Base-by-base conservation (phyloP, 768 basidiomycete genomes). In the Thelephora aurantiotincta region DNA sequence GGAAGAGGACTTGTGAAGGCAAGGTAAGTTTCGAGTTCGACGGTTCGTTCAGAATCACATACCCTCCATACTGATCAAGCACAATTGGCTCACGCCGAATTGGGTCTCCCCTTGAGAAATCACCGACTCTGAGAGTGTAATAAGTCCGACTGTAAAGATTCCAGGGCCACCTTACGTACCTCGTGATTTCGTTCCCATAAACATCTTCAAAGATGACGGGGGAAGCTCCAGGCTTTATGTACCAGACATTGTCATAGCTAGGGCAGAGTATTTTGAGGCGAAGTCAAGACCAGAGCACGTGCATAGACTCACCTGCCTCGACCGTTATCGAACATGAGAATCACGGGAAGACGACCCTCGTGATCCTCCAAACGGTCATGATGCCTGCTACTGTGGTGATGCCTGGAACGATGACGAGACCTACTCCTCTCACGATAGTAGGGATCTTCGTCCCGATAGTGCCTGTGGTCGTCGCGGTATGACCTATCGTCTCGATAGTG, bases 131-230 rank as follows among this genome's bases (percentile, higher is more conserved):
- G 46, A 44, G 51, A 38, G 33, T 3, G 26, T 13, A 22, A 51
- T 7, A 7, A 6, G 14, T 22, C 44, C 54, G 11, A 52, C 13
- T 33, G 23, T 13, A 44, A 30, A 12, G 2, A n/a, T 11, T 30
- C 42, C 33, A 36, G 45, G 26, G 22, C 22, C n/a, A 7, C 22
- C 6, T 6, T 18, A 41, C 56, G 47, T 62, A 77, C 80, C 80
- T 74, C 2, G 74, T 72, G 20, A 82, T 74, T 54, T 78, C 78
- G 47, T 74, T 72, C 18, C 81, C 81, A 16, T 68, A 60, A 52
- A 76, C 73, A 54, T 83, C 81, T 58, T 78, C 71, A 54, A 85
- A 82, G 42, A 83, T 70, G 5, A 83, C 75, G 49, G 77, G 72
- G 50, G 75, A 65, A 18, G 79, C 81, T 14, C 68, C 69, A 34